Base-by-base conservation (phyloP, 352 stramenopile species). In the Globisporangium apiculatum region DNA sequence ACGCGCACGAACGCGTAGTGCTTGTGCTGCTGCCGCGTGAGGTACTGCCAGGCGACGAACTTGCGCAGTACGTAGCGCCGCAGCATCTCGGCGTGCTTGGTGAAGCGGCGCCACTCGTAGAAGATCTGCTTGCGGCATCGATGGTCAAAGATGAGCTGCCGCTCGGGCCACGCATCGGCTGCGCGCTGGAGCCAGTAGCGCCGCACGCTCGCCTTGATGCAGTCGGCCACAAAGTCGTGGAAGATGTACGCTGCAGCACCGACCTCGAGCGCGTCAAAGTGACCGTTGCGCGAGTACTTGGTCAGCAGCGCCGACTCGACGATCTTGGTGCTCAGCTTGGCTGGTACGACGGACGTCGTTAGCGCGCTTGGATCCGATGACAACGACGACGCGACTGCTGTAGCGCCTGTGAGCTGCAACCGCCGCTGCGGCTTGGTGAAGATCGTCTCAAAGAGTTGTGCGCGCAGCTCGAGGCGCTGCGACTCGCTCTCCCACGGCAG, bases 241-340 rank as follows among this genome's bases (percentile, higher is more conserved):
- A 77, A 86, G 12, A 88, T 48, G 51, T 82, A 84, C 12, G 75
- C 68, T 17, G 73, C 76, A 7, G 61, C 51, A 1, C 53, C 47
- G 43, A 79, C 64, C 36, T 86, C 71, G 8, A 88, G 67, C 47
- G 67, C 71, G 40, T 89, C 83, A 51, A 93, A 87, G 61, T 90
- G 79, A 3, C 81, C 77, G 56, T 93, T 91, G 45, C 83, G 76
- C 0, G 81, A 88, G 51, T 86, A 93, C 50, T 88, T 90, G 49
- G 90, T 81, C 9, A 93, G 66, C 57, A 93, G 58, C 24, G 73
- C 74, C 0, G 81, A 83, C 9, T 76, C 68, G 6, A 91, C 59
- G 6, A 76, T 48, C 17, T 74, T 76, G 2, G 86, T 53, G 48
- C 65, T 75, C 8, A 86, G 61, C 49, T 78, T 82, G 3, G 72